Evolutionary conservation across 1,284 basidiomycete species (phyloP).

Genomic region (Puccinia polysora): DNA sequence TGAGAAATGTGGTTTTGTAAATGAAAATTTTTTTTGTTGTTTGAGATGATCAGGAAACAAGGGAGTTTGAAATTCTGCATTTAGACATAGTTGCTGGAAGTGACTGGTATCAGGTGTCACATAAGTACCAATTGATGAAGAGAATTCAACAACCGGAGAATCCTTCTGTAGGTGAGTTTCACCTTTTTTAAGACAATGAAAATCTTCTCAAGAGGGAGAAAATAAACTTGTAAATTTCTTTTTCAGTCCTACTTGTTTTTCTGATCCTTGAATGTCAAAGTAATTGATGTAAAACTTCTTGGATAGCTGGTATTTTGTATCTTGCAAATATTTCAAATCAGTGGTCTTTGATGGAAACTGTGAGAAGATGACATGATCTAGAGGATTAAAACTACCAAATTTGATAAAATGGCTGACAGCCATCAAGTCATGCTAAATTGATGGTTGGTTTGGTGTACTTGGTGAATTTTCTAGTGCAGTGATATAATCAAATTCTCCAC

Average conservation of each 20-base stretch:
- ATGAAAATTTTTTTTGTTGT: neutral
- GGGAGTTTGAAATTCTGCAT: constrained; percentile 6
- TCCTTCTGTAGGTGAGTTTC: neutral
- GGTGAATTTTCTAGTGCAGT: neutral
- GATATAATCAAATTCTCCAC: constrained; percentile 23
- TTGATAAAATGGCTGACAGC: constrained; percentile 12
- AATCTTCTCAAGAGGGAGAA: no score
- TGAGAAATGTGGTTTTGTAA: neutral
- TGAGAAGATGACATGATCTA: neutral
- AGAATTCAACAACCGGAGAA: neutral
- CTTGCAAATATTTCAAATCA: neutral
- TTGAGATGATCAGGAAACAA: neutral
- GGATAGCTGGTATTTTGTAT: neutral
- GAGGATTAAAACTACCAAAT: neutral
- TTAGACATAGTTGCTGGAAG: neutral
- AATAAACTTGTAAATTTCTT: no score
- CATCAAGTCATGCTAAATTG: constrained; percentile 11
- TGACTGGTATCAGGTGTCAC: no score
- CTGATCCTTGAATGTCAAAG: neutral
- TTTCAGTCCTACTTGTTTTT: no score
- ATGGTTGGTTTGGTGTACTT: neutral
- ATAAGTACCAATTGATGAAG: neutral
- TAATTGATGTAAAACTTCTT: neutral
- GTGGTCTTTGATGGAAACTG: no score
- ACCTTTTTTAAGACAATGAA: no score